Conservation (phyloP, 106 monocot genomes). For the Dendrobium nobile region DNA sequence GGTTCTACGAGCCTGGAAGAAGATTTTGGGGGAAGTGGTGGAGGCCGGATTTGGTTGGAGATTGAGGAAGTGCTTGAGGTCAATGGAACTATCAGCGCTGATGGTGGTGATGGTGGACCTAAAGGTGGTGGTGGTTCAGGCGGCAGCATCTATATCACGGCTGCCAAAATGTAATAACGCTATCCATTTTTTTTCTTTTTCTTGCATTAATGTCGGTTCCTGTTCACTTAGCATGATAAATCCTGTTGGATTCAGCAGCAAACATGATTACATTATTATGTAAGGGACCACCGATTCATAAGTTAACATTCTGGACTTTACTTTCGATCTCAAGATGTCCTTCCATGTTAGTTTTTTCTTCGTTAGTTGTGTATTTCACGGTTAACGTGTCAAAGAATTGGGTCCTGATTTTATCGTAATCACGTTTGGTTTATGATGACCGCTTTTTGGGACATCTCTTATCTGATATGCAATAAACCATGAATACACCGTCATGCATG, state of each 20-base stretch:
- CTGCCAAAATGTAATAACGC: slow-evolving; percentile 61
- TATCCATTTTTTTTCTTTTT: background rate
- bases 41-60: slow-evolving; percentile 55
- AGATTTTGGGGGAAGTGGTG: slow-evolving; percentile 90
- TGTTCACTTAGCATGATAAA: background rate
- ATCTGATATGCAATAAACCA: background rate
- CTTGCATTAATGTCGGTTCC: background rate
- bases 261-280: background rate
- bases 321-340: background rate
- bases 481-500: background rate
- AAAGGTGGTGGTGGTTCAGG: slow-evolving; percentile 86
- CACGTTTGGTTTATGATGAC: background rate
- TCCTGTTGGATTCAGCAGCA: background rate
- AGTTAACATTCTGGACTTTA: background rate
- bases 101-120: slow-evolving; percentile 66
- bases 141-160: slow-evolving; percentile 72
- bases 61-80: slow-evolving; percentile 43
- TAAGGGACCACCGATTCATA: background rate
- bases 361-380: background rate
- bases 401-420: background rate
- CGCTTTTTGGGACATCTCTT: background rate
- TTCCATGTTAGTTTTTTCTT: background rate
- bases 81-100: slow-evolving; percentile 51
- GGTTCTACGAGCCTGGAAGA: slow-evolving; percentile 76
- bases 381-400: background rate